A percentile compares a stretch with the other conserved stretches of the same genome.
These are phyloP conservation scores for Chrysopogon serrulatus DNA, from an alignment of 176 grass and related monocot genomes.

Conservation along the genomic window DNA sequence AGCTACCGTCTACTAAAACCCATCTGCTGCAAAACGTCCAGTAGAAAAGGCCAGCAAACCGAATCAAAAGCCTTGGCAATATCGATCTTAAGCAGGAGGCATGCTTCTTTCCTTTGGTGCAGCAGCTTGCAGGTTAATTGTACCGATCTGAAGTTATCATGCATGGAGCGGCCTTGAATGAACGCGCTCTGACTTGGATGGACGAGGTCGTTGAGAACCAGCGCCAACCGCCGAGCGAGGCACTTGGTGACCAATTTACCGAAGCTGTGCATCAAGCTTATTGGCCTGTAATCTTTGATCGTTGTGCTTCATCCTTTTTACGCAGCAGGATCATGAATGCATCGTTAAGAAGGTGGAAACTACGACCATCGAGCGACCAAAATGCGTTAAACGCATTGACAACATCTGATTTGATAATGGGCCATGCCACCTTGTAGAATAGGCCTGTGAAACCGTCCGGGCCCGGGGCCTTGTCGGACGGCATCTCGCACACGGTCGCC, in stretches of 20 bases:
- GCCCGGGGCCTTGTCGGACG: neutral
- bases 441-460: neutral
- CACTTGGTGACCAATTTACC: no score
- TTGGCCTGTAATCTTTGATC: no score
- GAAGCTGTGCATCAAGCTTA: no score
- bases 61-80: neutral
- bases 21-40: neutral
- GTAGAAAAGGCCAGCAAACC: neutral
- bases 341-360: no score
- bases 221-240: neutral
- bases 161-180: neutral
- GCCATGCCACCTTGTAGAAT: no score
- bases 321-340: no score
- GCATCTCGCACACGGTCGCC: neutral
- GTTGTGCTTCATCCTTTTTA: no score
- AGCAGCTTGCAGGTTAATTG: no score
- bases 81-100: neutral
- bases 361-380: no score
- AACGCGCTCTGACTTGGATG: neutral
- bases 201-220: accelerated
- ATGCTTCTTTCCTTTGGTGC: no score
- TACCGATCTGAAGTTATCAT: neutral
- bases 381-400: no score
- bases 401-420: no score
- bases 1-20: neutral